Conservation (phyloP, 1,139 yeast genomes). For the Meyerozyma guilliermondii region DNA sequence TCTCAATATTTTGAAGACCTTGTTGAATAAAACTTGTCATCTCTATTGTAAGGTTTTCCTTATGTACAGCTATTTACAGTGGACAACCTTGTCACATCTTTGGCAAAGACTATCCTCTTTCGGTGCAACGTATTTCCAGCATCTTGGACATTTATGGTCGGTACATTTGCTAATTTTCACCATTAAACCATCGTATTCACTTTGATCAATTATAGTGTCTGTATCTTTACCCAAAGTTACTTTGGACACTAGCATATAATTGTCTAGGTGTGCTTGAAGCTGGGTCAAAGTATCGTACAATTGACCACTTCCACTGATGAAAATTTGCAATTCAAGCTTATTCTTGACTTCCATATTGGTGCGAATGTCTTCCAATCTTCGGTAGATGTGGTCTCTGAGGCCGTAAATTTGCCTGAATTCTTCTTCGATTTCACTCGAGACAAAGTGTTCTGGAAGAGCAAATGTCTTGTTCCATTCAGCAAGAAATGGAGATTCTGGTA, state of each 20-base stretch:
- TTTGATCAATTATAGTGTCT: conserved; percentile 22
- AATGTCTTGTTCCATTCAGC: conserved; percentile 32
- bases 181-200: conserved; percentile 7
- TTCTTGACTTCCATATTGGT: conserved; percentile 46
- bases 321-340: conserved; percentile 56
- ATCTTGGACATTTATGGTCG: conserved; percentile 75
- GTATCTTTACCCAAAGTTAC: conserved; percentile 26
- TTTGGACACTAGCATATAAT: conserved; percentile 63
- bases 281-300: conserved; percentile 9
- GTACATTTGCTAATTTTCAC: conserved; percentile 42
- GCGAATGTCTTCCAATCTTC: conserved; percentile 28
- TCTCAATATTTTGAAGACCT: too few species aligned
- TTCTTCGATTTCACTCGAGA: conserved; percentile 25
- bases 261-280: conserved; percentile 37
- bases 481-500: conserved; percentile 46
- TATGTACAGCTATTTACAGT: conserved; percentile 3
- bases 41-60: too few species aligned
- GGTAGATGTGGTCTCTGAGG: conserved; percentile 47
- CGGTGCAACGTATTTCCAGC: conserved; percentile 76
- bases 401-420: conserved; percentile 40
- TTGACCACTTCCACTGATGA: conserved; percentile 21
- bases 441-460: conserved; percentile 21
- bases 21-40: too few species aligned
- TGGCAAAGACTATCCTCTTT: conserved; percentile 53
- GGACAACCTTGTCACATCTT: conserved; percentile 51